Conservation (phyloP, 352 stramenopile genomes). For the Pythium apleroticum region DNA sequence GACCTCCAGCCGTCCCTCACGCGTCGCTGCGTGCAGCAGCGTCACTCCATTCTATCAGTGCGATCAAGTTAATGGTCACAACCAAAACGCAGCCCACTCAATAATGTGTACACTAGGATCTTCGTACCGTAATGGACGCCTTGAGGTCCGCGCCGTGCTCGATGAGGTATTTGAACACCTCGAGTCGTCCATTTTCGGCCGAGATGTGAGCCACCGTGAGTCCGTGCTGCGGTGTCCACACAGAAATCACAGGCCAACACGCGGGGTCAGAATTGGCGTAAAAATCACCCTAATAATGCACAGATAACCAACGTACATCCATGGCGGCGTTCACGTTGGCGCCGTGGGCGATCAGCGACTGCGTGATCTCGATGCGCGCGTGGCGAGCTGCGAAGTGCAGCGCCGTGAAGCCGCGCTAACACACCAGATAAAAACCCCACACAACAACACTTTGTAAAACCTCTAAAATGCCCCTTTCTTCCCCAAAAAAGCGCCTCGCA, state of each 20-base stretch:
- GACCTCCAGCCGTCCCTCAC: constrained; percentile 13
- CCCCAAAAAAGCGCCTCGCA: constrained; percentile 12
- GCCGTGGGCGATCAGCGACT: constrained; percentile 20
- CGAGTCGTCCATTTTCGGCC: constrained; percentile 15
- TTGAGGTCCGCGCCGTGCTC: not conserved
- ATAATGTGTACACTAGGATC: not conserved
- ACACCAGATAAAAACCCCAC: no score
- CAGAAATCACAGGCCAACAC: not conserved
- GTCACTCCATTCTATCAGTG: constrained; percentile 14
- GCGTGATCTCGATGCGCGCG: constrained; percentile 15
- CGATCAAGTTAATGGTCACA: not conserved
- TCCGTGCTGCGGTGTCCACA: constrained; percentile 11
- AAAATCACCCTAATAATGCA: not conserved
- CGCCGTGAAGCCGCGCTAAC: constrained; percentile 20
- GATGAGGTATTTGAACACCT: constrained; percentile 1
- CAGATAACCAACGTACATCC: constrained; percentile 5
- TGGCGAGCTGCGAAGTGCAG: constrained; percentile 23
- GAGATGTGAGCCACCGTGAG: constrained; percentile 15
- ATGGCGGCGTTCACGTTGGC: constrained; percentile 19
- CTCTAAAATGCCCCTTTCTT: no score
- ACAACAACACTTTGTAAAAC: no score
- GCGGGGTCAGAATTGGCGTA: not conserved
- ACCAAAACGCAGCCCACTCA: not conserved
- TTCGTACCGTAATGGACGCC: constrained; percentile 16
- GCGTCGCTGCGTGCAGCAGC: constrained; percentile 13